Evolutionary conservation across 495 filamentous ascomycete species (phyloP), one percentile per base, ranked within the genome.

Genomic region (Hypoxylon crocopeplum): DNA sequence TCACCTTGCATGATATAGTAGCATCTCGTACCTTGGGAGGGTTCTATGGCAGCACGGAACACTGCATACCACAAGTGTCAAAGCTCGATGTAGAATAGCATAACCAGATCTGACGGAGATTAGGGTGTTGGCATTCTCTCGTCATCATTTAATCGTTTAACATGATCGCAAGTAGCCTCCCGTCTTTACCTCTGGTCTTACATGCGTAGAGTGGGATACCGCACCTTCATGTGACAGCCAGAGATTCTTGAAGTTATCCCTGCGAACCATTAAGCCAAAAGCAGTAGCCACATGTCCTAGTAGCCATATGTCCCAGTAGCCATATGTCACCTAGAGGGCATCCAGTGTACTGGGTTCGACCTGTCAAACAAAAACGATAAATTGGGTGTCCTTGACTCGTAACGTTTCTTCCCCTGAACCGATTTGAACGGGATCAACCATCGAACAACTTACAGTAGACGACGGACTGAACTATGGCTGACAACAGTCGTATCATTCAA

Each of bases 1-100:
- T 64, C 60, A 64, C 49, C 39, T 15, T 59, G 54, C 60, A 64
- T 58, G 37, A 32, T 34, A 64, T 36, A 33, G 54, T 55, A 33
- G 44, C 25, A 64, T 64, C 39, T 41, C 17, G 20, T 17, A 40
- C 20, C 22, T 41, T 30, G 41, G 40, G 32, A 10, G 32, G 32
- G 34, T 29, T 27, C n/a, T 7, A 20, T 48, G 17, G 33, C 2
- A 41, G 17, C n/a, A n/a, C 32, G 12, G n/a, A 38, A 16, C 13
- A 16, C 32, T 48, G 22, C 52, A 24, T 3, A 47, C 32, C 21
- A 47, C 21, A 33, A 15, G 19, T 48, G 45, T 17, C 12, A 34
- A 42, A 7, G 22, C 22, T 22, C 17, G 16, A 39, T 39, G 41
- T 17, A 42, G 50, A 41, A 47, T 44, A 38, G 59, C n/a, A 39